phyloP scores from a whole-genome alignment of 1,284 basidiomycete genomes.

The Naganishia sp. region DNA sequence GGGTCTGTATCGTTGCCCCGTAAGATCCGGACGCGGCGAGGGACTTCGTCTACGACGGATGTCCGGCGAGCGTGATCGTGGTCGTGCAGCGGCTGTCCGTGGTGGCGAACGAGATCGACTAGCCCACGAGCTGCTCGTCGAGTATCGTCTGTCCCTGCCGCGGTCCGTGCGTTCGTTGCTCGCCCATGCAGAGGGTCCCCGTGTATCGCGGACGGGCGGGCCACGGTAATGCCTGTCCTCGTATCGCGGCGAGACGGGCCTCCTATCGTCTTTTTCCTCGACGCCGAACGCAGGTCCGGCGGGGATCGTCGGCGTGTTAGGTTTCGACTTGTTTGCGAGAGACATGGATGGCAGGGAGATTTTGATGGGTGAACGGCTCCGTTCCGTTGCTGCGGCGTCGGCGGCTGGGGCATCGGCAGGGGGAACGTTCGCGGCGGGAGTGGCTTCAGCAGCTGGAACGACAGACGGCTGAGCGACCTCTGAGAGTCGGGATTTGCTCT shows the following conservation, averaged over 20 bases:
- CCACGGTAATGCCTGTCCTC: background rate
- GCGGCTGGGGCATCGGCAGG: background rate
- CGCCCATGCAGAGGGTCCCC: background rate
- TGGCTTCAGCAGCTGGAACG: background rate
- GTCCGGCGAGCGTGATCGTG: no score
- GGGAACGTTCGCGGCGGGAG: background rate
- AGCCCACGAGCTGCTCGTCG: slow-evolving; percentile 7
- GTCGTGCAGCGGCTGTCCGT: no score
- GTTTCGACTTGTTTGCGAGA: background rate
- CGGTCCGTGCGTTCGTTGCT: slow-evolving; percentile 1
- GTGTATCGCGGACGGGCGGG: background rate
- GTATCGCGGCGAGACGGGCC: background rate
- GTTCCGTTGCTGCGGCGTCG: background rate
- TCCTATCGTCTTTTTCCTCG: background rate
- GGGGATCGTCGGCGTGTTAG: slow-evolving; percentile 2
- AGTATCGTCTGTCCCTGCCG: slow-evolving; percentile 4
- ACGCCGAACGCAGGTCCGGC: background rate
- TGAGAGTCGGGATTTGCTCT: background rate
- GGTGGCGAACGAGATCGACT: background rate
- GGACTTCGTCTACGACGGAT: no score
- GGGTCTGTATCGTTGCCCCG: no score
- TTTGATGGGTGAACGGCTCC: slow-evolving; percentile 14
- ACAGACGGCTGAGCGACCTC: background rate
- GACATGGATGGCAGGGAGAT: slow-evolving; percentile 12
- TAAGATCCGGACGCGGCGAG: no score